These are phyloP conservation scores for Forsythia suspensa DNA, from an alignment of 257 asterid genomes.

Conservation along the genomic window DNA sequence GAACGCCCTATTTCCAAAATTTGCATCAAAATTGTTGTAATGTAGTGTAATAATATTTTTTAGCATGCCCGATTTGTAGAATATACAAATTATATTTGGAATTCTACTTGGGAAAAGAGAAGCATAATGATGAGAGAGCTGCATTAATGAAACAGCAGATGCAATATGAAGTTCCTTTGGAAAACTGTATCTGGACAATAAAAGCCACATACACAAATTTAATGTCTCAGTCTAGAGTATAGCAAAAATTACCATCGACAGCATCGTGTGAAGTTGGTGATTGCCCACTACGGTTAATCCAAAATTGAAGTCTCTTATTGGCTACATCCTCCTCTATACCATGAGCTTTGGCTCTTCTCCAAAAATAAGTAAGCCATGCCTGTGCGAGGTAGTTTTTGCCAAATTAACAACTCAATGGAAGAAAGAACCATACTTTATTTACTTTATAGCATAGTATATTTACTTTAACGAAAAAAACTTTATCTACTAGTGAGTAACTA, in stretches of 20 bases:
- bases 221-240: background rate
- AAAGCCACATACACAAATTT: too few species aligned
- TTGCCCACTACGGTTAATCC: slow-evolving; percentile 86
- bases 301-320: slow-evolving; percentile 63
- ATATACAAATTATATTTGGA: background rate
- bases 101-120: background rate
- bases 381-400: slow-evolving; percentile 22
- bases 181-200: background rate
- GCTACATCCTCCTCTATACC: slow-evolving; percentile 85
- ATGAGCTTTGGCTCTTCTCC: slow-evolving; percentile 90
- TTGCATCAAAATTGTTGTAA: background rate
- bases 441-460: background rate
- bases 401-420: background rate
- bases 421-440: background rate
- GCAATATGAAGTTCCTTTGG: background rate
- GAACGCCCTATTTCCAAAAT: background rate
- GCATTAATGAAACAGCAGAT: background rate
- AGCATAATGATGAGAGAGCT: background rate
- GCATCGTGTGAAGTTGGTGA: slow-evolving; percentile 91
- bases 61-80: background rate
- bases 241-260: slow-evolving; percentile 62
- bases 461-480: background rate
- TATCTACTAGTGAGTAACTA: slow-evolving; percentile 3
- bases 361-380: slow-evolving; percentile 97
- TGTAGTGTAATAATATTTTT: background rate